Evolutionary conservation across 176 grass and related monocot species (phyloP), one percentile per base, ranked within the genome.

Genomic region (Triticum monococcum): DNA sequence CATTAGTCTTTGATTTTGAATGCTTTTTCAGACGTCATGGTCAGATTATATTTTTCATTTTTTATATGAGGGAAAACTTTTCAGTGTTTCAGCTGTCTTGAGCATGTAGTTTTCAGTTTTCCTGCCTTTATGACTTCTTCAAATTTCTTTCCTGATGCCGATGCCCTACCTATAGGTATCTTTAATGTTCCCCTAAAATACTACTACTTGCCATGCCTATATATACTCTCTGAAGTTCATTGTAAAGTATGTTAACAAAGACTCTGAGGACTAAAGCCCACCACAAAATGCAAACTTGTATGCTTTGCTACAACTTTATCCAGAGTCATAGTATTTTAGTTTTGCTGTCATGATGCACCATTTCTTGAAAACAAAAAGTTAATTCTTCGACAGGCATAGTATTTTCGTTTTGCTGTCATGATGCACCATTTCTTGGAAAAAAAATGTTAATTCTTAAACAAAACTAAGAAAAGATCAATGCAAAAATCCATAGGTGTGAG

Each of bases 61-160:
- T 18, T 30, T 30, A 30, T 7, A 54, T 2, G 50, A 54, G 5
- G 5, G 50, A 54, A 54, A 54, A 7, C 16, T 54, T 54, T 54
- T 18, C 50, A 54, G 50, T 54, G 50, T 54, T 31, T 74, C 41
- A 89, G 30, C 12, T 80, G 22, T 63, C 10, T 62, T 61, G 12
- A 25, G 26, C 25, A 35, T 56, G 40, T 83, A 35, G 36, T 43
- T 24, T 78, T 30, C 28, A 30, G 28, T 30, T 35, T 84, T n/a
- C 68, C 45, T 81, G 31, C 5, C 30, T 88, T 85, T 88, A 80
- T 91, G 60, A 74, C 46, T 64, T 40, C 30, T 75, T 67, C 24
- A 61, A 35, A 52, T 87, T 68, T 75, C 68, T 25, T 68, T 78
- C 10, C n/a, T 87, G 76, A 88, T 81, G 76, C 23, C 12, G 85